Evolutionary conservation across 371 early-diverging fungal species (phyloP), one percentile per base, ranked within the genome.

Genomic region (Mucor ambiguus): DNA sequence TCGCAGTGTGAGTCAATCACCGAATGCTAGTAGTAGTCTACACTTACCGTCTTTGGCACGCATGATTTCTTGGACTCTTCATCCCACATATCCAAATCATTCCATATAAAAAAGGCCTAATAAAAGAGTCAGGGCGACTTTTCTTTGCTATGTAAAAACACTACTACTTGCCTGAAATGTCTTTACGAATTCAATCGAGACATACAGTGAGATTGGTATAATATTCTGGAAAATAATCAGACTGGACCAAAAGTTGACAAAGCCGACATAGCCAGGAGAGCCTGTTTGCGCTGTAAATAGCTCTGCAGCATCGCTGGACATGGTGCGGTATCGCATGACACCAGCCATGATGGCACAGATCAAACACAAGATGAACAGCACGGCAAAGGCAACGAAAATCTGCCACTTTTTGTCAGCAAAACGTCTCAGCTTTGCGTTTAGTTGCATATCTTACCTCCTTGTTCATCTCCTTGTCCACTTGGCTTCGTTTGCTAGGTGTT

Each of bases 141-240:
- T n/a, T n/a, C n/a, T n/a, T n/a, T n/a, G n/a, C n/a, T n/a, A n/a
- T n/a, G n/a, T n/a, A n/a, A n/a, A n/a, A n/a, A n/a, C n/a, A n/a
- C n/a, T n/a, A 54, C 4, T 91, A 43, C 91, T 86, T 72, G 96
- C 86, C 67, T 88, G 88, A 74, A 88, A 80, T 24, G 88, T 84
- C 70, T 92, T 93, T 64, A 92, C 90, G 67, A 93, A 87, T 77
- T 99, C 99, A 24, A 98, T 88, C 18, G 93, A 94, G 37, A 99
- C 95, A 77, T 96, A 98, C 0, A 99, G 87, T 1, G 98, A 95
- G 52, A 99, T 94, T 0, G 99, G 99, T 62, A 99, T 93, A 66
- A 99, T 90, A 69, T 95, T 95, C 71, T 97, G 96, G 67, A 96
- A 93, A 63, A 96, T 90, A 67, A 97, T 95, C 80, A 97, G 73